Percentiles rank a stretch among this genome's conserved stretches.
These are phyloP conservation scores for Candida sanyiensis DNA, from an alignment of 805 yeast species.

Conservation along the genomic window DNA sequence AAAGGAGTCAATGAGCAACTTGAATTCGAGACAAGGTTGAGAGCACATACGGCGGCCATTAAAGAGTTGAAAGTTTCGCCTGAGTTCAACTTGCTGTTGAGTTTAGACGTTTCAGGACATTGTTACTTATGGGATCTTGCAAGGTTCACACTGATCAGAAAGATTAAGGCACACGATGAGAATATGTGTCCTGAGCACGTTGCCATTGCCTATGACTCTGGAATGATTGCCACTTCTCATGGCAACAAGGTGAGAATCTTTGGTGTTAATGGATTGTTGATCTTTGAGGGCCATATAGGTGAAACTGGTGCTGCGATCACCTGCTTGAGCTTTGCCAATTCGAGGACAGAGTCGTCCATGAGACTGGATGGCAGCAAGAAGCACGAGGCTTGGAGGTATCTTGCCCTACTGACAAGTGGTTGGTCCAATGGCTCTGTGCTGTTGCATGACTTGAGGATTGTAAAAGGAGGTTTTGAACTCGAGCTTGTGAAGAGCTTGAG, in stretches of 20 bases:
- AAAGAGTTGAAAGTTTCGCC: constrained; percentile 42
- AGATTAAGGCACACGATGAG: constrained; percentile 20
- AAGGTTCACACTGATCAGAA: constrained; percentile 44
- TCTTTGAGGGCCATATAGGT: constrained; percentile 22
- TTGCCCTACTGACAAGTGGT: constrained; percentile 34
- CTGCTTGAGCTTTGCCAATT: constrained; percentile 26
- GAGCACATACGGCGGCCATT: constrained; percentile 54
- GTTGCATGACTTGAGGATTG: constrained; percentile 28
- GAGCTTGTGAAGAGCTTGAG: constrained; percentile 21
- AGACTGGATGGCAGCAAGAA: constrained; percentile 25
- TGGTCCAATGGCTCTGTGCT: constrained; percentile 28
- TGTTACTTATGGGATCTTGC: constrained; percentile 63
- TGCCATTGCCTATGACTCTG: constrained; percentile 50
- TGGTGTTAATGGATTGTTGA: constrained; percentile 50
- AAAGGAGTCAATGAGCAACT: constrained; percentile 25
- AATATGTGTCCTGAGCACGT: constrained; percentile 22
- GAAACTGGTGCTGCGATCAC: constrained; percentile 18
- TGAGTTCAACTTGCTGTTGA: constrained; percentile 48
- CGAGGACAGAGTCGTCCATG: constrained; percentile 22
- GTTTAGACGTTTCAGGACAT: constrained; percentile 49
- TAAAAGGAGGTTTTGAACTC: constrained; percentile 21
- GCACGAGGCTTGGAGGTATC: constrained; percentile 35
- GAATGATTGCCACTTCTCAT: constrained; percentile 39
- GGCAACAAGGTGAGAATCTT: constrained; percentile 30
- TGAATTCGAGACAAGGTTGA: constrained; percentile 38